These are phyloP conservation scores for Alternaria sp. DNA, from an alignment of 2,329 filamentous ascomycete genomes.

Conservation along the genomic window DNA sequence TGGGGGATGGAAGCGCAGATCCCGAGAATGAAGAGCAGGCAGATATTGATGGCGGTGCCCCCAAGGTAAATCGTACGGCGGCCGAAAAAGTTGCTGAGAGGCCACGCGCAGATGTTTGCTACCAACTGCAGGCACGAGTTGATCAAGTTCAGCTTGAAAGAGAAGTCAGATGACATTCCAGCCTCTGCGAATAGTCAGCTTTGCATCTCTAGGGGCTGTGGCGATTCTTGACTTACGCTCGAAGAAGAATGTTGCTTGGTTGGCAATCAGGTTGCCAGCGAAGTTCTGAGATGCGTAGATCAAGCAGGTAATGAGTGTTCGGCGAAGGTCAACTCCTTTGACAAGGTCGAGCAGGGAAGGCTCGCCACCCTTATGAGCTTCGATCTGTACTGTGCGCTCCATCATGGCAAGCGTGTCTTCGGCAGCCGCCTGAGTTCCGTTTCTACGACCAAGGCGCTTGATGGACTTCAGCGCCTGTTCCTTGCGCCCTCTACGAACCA, in stretches of 20 bases:
- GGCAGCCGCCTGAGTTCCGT: constrained; percentile 45
- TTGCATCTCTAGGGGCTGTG: constrained; percentile 26
- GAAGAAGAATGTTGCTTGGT: constrained; percentile 68
- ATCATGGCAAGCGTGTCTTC: constrained; percentile 63
- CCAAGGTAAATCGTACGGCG: constrained; percentile 68
- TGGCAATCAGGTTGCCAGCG: constrained; percentile 66
- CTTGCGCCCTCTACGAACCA: constrained; percentile 52
- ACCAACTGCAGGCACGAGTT: constrained; percentile 67
- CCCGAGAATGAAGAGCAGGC: constrained; percentile 63
- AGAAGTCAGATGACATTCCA: constrained; percentile 60
- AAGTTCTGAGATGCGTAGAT: constrained; percentile 66
- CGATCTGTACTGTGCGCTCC: constrained; percentile 62
- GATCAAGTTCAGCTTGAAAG: constrained; percentile 68
- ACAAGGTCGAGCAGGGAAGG: constrained; percentile 59
- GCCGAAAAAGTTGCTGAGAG: constrained; percentile 68
- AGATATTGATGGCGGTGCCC: constrained; percentile 60
- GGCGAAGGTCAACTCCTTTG: constrained; percentile 60
- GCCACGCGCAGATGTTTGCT: constrained; percentile 69
- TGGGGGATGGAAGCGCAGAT: constrained; percentile 60
- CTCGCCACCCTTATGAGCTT: constrained; percentile 52
- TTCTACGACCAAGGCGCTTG: constrained; percentile 55
- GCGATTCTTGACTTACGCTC: constrained; percentile 49
- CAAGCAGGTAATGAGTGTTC: constrained; percentile 61
- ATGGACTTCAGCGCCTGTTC: constrained; percentile 55
- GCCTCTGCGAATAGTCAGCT: constrained; percentile 57